Conservation (phyloP, 225 moss, liverwort and hornwort genomes). For the Neckera pumila region DNA sequence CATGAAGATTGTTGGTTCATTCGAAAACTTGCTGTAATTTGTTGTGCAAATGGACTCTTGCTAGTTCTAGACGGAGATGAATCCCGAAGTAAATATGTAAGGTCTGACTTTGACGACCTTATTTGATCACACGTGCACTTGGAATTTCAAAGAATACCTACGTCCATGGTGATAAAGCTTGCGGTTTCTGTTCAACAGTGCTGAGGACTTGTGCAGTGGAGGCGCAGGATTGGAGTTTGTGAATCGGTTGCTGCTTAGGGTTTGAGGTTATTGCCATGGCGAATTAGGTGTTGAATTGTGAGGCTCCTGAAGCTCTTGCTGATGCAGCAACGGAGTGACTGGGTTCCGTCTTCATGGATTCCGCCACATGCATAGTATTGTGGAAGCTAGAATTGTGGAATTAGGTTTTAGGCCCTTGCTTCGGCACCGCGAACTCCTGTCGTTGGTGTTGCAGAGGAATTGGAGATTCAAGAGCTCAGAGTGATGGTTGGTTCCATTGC, state of each 20-base stretch:
- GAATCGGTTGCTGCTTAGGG: not conserved
- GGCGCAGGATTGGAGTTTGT: not conserved
- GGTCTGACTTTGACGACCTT: not conserved
- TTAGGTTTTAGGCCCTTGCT: not conserved
- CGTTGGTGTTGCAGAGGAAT: not conserved
- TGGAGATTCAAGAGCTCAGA: not conserved
- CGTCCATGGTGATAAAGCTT: not conserved
- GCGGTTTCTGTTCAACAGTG: not conserved
- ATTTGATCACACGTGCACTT: not conserved
- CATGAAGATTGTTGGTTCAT: not conserved
- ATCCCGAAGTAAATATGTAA: too few species aligned
- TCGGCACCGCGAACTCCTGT: too few species aligned
- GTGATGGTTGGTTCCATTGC: not conserved
- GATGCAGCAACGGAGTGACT: not conserved
- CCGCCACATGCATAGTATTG: not conserved
- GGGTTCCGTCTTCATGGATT: not conserved
- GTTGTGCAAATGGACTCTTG: too few species aligned
- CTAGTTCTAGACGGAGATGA: not conserved
- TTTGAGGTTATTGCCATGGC: not conserved
- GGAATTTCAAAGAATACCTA: not conserved
- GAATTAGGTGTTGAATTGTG: not conserved
- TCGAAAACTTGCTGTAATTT: not conserved
- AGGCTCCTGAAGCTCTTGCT: not conserved
- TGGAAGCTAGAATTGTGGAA: not conserved
- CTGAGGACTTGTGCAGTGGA: not conserved